Base-by-base conservation (phyloP, 805 yeast species). In the Kockiozyma suomiensis region DNA sequence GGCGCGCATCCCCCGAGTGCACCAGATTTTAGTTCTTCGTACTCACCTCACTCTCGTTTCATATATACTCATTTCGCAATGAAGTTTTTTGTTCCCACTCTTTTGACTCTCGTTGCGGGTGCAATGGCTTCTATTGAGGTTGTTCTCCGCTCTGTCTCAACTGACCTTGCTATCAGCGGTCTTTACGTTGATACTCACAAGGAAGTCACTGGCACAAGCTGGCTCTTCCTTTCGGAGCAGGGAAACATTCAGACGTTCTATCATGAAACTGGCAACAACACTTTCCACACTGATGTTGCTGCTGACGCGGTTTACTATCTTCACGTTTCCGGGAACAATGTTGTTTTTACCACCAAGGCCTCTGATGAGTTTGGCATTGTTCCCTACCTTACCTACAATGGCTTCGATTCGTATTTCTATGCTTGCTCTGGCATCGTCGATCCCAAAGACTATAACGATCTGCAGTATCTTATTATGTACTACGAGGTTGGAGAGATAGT, bases 391-490 rank as follows among this genome's bases (percentile, higher is more conserved):
- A 13, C 46, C 46, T 41, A 41, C 46, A 41, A 41, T 28, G 46
- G 46, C 15, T 41, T 41, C 15, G 28, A 19, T 21, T 41, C 46
- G 10, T 41, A 41, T 28, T 41, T 41, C 46, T 41, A 41, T 10
- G 46, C 46, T 41, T 41, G 46, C 46, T 41, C 46, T 19, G 46
- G 46, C 12, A 3, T 41, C 7, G 12, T 21, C 23, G 46, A 41
- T 21, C 46, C 46, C 28, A 41, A 41, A 15, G 46, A 41, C 28
- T 41, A 41, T 28, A 41, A 19, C 10, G 46, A 41, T 41, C 46
- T 41, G 46, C 46, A 41, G 46, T 41, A 41, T 41, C 46, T 41
- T 6, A 21, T 41, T 41, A 41, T 41, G 46, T 41, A 41, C 46
- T 41, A 41, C 46, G 46, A 41, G 26, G 10, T 23, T 23, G 46